Conservation (phyloP, 306 rosid genomes). For the Cucumis hystrix region DNA sequence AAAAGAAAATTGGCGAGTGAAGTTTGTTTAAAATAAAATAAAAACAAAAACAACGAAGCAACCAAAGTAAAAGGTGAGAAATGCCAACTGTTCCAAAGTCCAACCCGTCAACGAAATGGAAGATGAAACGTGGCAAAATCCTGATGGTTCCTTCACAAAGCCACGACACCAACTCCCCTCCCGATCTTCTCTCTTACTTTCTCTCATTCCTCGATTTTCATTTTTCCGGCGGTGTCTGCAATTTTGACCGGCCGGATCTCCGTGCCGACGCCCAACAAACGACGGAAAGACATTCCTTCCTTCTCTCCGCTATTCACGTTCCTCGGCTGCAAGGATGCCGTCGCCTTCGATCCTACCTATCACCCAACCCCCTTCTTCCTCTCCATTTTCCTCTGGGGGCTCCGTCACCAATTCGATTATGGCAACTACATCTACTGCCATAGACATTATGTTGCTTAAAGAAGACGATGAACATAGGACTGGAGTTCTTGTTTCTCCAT, state of each 20-base stretch:
- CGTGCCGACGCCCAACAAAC: background rate
- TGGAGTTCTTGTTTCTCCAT: conserved; percentile 27
- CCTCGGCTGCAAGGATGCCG: conserved; percentile 31
- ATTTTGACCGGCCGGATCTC: background rate
- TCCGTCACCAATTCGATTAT: conserved; percentile 4
- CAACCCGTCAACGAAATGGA: background rate
- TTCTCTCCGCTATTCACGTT: background rate
- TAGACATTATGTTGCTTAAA: conserved; percentile 16
- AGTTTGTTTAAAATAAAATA: too few relatives aligned
- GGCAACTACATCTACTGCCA: background rate
- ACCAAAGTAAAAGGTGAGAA: background rate
- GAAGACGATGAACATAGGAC: conserved; percentile 26
- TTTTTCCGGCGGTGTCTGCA: background rate
- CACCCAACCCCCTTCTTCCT: conserved; percentile 16
- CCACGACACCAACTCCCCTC: background rate
- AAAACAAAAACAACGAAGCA: too few relatives aligned
- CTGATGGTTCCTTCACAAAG: background rate
- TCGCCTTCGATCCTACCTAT: conserved; percentile 45
- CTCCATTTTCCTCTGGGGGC: background rate
- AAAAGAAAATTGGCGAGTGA: too few relatives aligned
- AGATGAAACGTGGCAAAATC: background rate
- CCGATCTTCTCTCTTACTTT: background rate
- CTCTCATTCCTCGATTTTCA: background rate
- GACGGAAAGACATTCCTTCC: background rate
- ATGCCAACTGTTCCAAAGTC: background rate